A percentile compares a stretch with the other conserved stretches of the same genome.
phyloP scores from a whole-genome alignment of 164 flowering plant genomes.

The Aristolochia contorta region DNA sequence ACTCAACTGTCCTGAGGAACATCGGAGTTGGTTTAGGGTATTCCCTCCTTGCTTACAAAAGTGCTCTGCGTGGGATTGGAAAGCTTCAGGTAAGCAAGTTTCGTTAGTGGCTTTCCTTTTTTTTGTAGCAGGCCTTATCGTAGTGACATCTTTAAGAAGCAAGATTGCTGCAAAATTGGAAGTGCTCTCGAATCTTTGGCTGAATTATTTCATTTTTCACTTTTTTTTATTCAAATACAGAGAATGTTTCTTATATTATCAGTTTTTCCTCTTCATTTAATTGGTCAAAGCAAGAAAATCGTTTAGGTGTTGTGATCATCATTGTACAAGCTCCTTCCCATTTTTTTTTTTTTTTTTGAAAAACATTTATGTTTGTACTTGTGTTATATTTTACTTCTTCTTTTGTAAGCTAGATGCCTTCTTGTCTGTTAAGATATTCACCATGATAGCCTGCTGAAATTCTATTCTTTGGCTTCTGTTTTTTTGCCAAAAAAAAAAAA shows the following conservation, averaged over 20 bases:
- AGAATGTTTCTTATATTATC: background rate
- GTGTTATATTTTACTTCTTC: no score
- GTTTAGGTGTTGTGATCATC: no score
- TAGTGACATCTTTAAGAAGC: no score
- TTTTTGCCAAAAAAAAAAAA: no score
- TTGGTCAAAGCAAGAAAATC: no score
- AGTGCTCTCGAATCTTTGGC: no score
- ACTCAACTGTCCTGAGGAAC: conserved; percentile 92
- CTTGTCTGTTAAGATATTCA: no score
- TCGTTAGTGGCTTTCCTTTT: background rate
- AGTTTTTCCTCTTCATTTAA: no score
- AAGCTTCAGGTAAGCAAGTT: conserved; percentile 72
- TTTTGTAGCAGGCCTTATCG: background rate
- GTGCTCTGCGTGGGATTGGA: conserved; percentile 70
- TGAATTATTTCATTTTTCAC: background rate
- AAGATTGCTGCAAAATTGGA: background rate
- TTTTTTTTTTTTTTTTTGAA: no score
- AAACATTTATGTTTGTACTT: no score
- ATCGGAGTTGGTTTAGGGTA: conserved; percentile 87
- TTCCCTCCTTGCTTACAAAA: conserved; percentile 86
- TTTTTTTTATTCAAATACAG: background rate
- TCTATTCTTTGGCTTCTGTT: background rate
- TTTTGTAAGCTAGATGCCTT: no score
- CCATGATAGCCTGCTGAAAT: background rate
- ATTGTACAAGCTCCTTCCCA: no score